Percentiles rank a stretch among this genome's conserved stretches.
phyloP scores from a whole-genome alignment of 139 green algal genomes.

The Chlorella vulgaris region DNA sequence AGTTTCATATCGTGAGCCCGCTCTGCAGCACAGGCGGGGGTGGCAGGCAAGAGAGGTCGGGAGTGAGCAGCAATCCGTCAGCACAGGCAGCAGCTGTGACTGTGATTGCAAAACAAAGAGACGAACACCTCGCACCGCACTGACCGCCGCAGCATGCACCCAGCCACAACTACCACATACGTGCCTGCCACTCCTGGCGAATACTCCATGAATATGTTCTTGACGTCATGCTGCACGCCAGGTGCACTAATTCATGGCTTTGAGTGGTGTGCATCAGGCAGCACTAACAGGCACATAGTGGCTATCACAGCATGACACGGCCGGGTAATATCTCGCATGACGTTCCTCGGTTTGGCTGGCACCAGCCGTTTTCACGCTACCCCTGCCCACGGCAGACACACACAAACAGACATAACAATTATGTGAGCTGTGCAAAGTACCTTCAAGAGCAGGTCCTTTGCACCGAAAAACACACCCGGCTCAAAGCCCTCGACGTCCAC shows the following conservation, averaged over 20 bases:
- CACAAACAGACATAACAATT: not conserved
- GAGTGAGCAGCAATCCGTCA: not conserved
- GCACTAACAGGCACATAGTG: too few species aligned
- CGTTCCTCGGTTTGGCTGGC: too few species aligned
- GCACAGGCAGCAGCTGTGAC: not conserved
- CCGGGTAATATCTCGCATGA: too few species aligned
- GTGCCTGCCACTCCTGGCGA: conserved; percentile 54
- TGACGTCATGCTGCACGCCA: conserved; percentile 28
- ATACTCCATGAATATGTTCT: conserved; percentile 73
- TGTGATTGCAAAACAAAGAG: too few species aligned
- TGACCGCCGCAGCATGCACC: too few species aligned
- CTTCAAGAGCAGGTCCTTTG: not conserved
- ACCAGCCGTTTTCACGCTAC: too few species aligned
- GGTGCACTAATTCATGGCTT: too few species aligned
- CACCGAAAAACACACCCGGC: conserved; percentile 22
- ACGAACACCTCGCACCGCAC: too few species aligned
- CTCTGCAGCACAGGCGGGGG: conserved; percentile 23
- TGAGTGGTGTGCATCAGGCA: too few species aligned
- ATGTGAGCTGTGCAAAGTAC: not conserved
- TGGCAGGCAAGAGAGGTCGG: too few species aligned
- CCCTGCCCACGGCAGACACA: not conserved
- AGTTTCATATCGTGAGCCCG: conserved; percentile 35
- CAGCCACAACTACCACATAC: not conserved
- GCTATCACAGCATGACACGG: too few species aligned
- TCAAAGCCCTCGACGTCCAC: conserved; percentile 82